Conservation (phyloP, 306 rosid species). For the Prunus persica region Prunus_persica_NCBIv2 NC_034009.1:28596001-28596500, state of each 20-base stretch:
- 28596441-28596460: conserved; percentile 3
- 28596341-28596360: not conserved
- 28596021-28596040: not conserved
- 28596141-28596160: not conserved
- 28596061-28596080: not conserved
- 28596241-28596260: too few relatives aligned
- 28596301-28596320: not conserved
- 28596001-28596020: not conserved
- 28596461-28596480: not conserved
- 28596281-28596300: too few relatives aligned
- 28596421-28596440: not conserved
- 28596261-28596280: too few relatives aligned
- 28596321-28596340: not conserved
- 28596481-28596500: too few relatives aligned
- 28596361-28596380: not conserved
- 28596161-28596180: too few relatives aligned
- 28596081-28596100: not conserved
- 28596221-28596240: too few relatives aligned
- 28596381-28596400: too few relatives aligned
- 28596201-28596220: too few relatives aligned
- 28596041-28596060: not conserved
- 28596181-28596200: too few relatives aligned
- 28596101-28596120: not conserved
- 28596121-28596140: not conserved
- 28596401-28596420: not conserved